Base-by-base conservation (phyloP, 1,284 basidiomycete species). In the Megacollybia platyphylla region DNA sequence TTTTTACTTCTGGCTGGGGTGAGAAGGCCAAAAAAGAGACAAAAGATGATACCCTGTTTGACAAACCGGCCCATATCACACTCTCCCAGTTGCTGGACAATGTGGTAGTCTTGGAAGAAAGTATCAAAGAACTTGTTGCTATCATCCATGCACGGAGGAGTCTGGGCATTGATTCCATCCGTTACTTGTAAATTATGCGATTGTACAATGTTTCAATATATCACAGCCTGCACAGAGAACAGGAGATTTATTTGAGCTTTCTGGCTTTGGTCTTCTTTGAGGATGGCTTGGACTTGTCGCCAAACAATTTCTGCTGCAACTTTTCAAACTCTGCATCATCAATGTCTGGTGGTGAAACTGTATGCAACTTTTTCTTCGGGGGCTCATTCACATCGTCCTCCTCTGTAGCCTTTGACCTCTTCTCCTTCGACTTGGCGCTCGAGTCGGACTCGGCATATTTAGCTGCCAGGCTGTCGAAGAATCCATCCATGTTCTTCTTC, bases 91-190 rank as follows among this genome's bases (percentile, higher is more conserved):
- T 96, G 45, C 64, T 98, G 53, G 96, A 98, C 59, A 97, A 98
- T 56, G 84, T 93, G 20, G 90, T 98, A 15, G 79, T 98, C 41
- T 60, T 98, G 47, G 93, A 98, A 61, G 94, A 98, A 62, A 84
- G 85, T 46, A 83, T 97, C 53, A 96, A 97, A 65, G 94, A 98
- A 60, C 63, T 96, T 40, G 79, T 84, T 26, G 88, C 88, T 15
- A 82, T 94, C 46, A 76, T 96, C 44, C 83, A 87, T 60, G 88
- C 87, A 17, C 68, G 93, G 48, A 68, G 88, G 52, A 84, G 81
- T 57, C 63, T 93, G 47, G 92, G 92, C 0, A 84, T 97, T 49
- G 92, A 97, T 64, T 72, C 76, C 26, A 61, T 88, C 49, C 73
- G 81, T 51, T 87, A 85, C 56, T 54, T 87, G 54, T 87, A 71